Evolutionary conservation across 495 filamentous ascomycete genomes (phyloP).

Genomic region (Talaromyces adpressus): DNA sequence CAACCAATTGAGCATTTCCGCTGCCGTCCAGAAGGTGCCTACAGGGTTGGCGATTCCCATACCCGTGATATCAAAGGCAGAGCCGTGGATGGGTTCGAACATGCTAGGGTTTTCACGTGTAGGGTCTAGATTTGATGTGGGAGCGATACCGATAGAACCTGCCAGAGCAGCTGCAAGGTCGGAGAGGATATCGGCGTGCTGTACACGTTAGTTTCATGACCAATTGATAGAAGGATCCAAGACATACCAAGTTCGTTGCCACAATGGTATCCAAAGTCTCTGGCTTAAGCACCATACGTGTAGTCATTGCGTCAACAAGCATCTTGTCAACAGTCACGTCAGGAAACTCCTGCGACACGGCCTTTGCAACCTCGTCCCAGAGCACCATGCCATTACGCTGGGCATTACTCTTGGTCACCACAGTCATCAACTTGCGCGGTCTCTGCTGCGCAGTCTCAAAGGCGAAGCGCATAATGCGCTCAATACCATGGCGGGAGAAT

Average conservation of each 20-base stretch:
- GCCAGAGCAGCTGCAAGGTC: slow-evolving; percentile 45
- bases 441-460: slow-evolving; percentile 35
- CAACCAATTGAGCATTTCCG: slow-evolving; percentile 58
- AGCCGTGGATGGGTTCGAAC: slow-evolving; percentile 57
- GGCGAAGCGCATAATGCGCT: slow-evolving; percentile 43
- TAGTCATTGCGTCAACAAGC: slow-evolving; percentile 48
- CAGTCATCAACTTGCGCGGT: slow-evolving; percentile 34
- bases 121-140: slow-evolving; percentile 51
- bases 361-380: slow-evolving; percentile 39
- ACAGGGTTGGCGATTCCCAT: slow-evolving; percentile 60
- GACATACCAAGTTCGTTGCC: slow-evolving; percentile 34
- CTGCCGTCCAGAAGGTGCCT: slow-evolving; percentile 56
- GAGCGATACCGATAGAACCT: slow-evolving; percentile 43
- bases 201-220: not conserved
- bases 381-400: slow-evolving; percentile 44
- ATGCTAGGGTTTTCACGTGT: slow-evolving; percentile 48
- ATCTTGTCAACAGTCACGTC: slow-evolving; percentile 43
- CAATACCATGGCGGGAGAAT: slow-evolving; percentile 39
- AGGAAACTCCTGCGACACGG: slow-evolving; percentile 35
- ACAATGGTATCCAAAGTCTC: slow-evolving; percentile 43
- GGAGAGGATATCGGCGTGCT: slow-evolving; percentile 42
- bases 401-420: slow-evolving; percentile 47
- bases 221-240: not conserved
- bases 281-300: slow-evolving; percentile 40
- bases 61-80: slow-evolving; percentile 59